Evolutionary conservation across 192 early-diverging fungal species (phyloP).

Genomic region (Rhizoclosmatium globosum): DNA sequence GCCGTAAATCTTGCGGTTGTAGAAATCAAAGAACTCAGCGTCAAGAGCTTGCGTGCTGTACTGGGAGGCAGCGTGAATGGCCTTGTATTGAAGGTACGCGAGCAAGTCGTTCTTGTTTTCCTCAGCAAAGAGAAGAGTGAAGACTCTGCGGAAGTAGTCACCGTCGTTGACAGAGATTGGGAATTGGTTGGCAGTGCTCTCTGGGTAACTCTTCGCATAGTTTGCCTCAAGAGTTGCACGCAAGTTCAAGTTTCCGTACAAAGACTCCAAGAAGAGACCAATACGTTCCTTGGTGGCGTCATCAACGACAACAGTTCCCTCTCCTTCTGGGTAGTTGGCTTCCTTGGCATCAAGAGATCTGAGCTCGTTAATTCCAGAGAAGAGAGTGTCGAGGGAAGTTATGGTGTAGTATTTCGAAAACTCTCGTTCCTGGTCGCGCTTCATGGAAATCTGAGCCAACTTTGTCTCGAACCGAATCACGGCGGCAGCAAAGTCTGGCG

Average conservation of each 20-base stretch:
- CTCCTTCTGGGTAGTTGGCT: constrained; percentile 12
- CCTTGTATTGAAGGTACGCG: constrained; percentile 31
- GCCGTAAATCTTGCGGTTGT: constrained; percentile 13
- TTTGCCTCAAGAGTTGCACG: constrained; percentile 5
- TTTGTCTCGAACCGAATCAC: constrained; percentile 27
- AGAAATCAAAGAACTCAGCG: constrained; percentile 28
- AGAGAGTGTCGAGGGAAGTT: not conserved
- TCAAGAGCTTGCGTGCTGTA: constrained; percentile 14
- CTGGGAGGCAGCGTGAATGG: not conserved
- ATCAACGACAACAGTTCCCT: not conserved
- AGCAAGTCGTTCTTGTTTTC: constrained; percentile 15
- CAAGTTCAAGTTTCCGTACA: not conserved
- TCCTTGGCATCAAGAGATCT: constrained; percentile 17
- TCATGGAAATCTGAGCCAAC: constrained; percentile 18
- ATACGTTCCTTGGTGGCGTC: not conserved
- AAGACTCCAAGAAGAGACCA: not conserved
- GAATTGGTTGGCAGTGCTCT: not conserved
- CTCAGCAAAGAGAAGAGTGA: constrained; percentile 19
- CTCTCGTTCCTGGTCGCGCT: constrained; percentile 5
- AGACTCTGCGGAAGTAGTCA: constrained; percentile 29
- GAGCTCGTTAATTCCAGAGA: constrained; percentile 24
- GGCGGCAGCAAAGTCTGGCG: constrained; percentile 18
- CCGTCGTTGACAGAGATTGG: constrained; percentile 20
- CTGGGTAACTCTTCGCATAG: constrained; percentile 22
- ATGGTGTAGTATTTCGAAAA: constrained; percentile 28